Evolutionary conservation across 176 grass and related monocot species (phyloP), one percentile per base, ranked within the genome.

Genomic region (Avena sativa): DNA sequence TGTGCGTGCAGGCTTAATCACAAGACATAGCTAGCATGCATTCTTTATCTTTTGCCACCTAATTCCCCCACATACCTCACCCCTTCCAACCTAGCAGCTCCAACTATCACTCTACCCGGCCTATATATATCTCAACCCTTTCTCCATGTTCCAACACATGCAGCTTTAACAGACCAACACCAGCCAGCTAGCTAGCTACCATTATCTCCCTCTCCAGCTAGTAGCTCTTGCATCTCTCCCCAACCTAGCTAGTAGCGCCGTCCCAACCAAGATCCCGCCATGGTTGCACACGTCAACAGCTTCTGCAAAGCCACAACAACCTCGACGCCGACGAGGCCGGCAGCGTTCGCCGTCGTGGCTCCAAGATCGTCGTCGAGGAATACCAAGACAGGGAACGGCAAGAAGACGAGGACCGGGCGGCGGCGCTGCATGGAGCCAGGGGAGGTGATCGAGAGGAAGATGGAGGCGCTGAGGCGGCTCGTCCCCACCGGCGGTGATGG

Each of bases 41-140:
- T 80, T 55, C 74, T 76, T 55, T 34, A 76, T 14, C 6, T 14
- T 55, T 50, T 76, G 85, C 52, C 84, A 90, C 84, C 85, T 67
- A 82, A 80, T 81, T 68, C 81, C 50, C 75, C 13, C 58, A 84
- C 48, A 52, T 53, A 75, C 58, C 38, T 80, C 76, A 6, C 81
- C 75, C 66, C 73, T 87, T 87, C 84, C 85, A 87, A 78, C 80
- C 89, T 83, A 72, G 55, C 84, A 79, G 46, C 84, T 83, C 74
- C 57, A 49, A 55, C 32, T 2, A 46, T 25, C n/a, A 26, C 71
- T 20, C 81, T 19, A 6, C 58, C 77, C 64, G 86, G 86, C 79
- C 80, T 88, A 91, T 85, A 66, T 81, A 61, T 17, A 58, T 12
- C 49, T 56, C 8, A 1, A 47, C 12, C 17, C 84, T 32, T 50